Conservation (phyloP, 768 basidiomycete species). For the Tulasnella sp. region DNA sequence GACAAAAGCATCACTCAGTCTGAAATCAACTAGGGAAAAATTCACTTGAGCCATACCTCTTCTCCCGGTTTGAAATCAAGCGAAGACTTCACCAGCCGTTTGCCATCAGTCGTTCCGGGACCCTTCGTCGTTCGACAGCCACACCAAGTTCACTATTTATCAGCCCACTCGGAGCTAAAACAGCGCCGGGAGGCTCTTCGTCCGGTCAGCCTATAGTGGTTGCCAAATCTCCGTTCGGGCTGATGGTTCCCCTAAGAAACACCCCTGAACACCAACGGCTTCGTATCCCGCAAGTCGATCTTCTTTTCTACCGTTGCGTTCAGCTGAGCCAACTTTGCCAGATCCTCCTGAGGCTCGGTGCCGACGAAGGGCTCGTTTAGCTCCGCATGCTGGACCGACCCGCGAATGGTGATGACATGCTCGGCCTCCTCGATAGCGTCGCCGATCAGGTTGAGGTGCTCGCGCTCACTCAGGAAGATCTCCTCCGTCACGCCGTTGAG, state of each 20-base stretch:
- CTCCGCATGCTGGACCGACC: slow-evolving; percentile 13
- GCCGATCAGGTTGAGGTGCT: slow-evolving; percentile 78
- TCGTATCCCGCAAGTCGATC: slow-evolving; percentile 92
- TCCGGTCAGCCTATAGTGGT: not conserved
- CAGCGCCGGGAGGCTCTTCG: not conserved
- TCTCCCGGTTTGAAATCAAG: slow-evolving; percentile 99
- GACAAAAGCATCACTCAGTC: not conserved
- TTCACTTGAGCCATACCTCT: slow-evolving; percentile 51
- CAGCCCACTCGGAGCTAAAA: not conserved
- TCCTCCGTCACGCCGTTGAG: too few relatives aligned
- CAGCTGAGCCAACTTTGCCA: slow-evolving; percentile 77
- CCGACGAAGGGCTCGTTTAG: not conserved
- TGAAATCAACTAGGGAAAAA: not conserved
- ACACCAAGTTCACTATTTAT: not conserved
- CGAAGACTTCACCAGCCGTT: slow-evolving; percentile 83
- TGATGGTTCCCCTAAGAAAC: slow-evolving; percentile 5
- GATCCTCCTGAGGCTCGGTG: slow-evolving; percentile 80
- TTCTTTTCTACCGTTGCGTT: slow-evolving; percentile 91
- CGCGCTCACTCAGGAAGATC: slow-evolving; percentile 50
- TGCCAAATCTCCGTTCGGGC: not conserved
- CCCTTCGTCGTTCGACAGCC: not conserved
- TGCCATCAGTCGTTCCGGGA: slow-evolving; percentile 35
- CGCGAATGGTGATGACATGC: slow-evolving; percentile 40
- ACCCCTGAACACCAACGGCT: slow-evolving; percentile 42
- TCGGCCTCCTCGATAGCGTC: slow-evolving; percentile 86